phyloP scores from a whole-genome alignment of 2,329 filamentous ascomycete genomes.

The Dissoconium aciculare region DNA sequence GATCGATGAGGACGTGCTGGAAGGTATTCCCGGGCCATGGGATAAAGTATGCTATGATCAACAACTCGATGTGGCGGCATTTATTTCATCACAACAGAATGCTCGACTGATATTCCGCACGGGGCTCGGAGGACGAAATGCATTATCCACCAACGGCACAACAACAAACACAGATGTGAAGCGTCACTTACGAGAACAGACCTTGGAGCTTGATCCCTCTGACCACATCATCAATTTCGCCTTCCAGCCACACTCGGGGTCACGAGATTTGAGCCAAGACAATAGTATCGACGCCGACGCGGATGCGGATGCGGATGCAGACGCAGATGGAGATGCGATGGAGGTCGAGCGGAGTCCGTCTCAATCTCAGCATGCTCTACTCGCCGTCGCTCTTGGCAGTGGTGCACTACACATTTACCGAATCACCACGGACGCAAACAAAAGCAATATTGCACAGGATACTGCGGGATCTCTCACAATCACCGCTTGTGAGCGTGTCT shows the following conservation, averaged over 20 bases:
- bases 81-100: no score
- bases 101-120: no score
- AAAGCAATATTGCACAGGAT: neutral
- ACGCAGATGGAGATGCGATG: neutral
- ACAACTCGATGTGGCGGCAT: constrained; percentile 21
- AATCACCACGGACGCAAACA: constrained; percentile 10
- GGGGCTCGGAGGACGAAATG: no score
- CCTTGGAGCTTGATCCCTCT: constrained; percentile 6
- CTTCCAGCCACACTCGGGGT: constrained; percentile 22
- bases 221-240: constrained; percentile 27
- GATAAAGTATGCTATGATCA: constrained; percentile 26
- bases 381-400: constrained; percentile 29
- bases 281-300: constrained; percentile 5
- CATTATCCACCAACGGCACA: no score
- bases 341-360: no score
- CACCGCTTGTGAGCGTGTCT: no score
- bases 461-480: constrained; percentile 3
- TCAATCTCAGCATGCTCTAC: no score
- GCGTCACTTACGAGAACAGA: no score
- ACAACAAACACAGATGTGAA: no score
- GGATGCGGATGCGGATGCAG: constrained; percentile 7
- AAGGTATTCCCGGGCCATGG: constrained; percentile 8
- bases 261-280: constrained; percentile 5
- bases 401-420: constrained; percentile 30
- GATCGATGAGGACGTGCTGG: constrained; percentile 8